Base-by-base conservation (phyloP, 2,329 filamentous ascomycete species). In the Trichoderma hamatum region DNA sequence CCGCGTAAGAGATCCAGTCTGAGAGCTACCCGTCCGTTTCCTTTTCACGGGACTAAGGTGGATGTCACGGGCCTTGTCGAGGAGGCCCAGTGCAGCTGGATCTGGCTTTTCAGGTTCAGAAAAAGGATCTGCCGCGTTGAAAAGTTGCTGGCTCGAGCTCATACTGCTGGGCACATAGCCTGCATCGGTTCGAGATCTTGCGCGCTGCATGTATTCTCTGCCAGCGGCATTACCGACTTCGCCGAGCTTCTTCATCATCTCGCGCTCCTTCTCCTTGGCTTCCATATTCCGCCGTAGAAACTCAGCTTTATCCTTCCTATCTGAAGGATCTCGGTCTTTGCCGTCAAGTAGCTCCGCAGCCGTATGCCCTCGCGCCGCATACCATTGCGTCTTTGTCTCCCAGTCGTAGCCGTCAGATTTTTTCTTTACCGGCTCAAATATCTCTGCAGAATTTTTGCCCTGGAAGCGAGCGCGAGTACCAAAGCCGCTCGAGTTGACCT, bases 401-500 rank as follows among this genome's bases (percentile, higher is more conserved):
- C 83, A 81, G 77, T 92, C 88, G 74, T 88, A 89, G 75, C 82
- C 78, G n/a, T 77, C 77, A 11, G 75, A 72, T 3, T 62, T 71
- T 60, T 72, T 73, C 43, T 75, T 71, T 26, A 55, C 59, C 43
- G 43, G 60, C 64, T 70, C 71, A 68, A 34, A 52, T 24, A 30
- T 36, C 16, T 74, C 73, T 61, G 69, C 72, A 24, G 67, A 70
- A 30, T 51, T 63, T 70, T 79, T 75, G n/a, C 64, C 64, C 55
- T 79, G 76, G 68, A 73, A 64, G 77, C 78, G 61, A 78, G 72
- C 68, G 69, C 77, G 69, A 59, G 73, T 71, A 5, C 80, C 80
- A 56, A 82, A 86, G 24, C 85, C 86, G 79, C 89, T 90, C 14
- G 85, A 87, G 76, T 94, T 97, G 70, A 97, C 85, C 75, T 97